Conservation (phyloP, 2,329 filamentous ascomycete species). For the Ophiostoma ulmi region DNA sequence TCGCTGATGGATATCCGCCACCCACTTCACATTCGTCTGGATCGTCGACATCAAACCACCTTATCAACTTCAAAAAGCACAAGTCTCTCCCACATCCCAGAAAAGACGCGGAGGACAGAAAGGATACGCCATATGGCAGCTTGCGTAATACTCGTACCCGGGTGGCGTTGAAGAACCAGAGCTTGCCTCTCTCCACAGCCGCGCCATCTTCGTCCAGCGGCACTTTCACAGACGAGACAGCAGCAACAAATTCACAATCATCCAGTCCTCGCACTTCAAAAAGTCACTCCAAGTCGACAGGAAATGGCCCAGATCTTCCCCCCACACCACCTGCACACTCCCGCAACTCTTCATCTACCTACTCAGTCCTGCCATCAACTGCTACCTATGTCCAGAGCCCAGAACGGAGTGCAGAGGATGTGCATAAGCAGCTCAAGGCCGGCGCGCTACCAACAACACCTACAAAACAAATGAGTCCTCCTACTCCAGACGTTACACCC, state of each 20-base stretch:
- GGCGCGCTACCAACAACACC: constrained; percentile 50
- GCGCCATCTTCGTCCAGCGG: constrained; percentile 30
- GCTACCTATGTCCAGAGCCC: constrained; percentile 39
- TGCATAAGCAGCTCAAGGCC: constrained; percentile 32
- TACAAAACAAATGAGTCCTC: constrained; percentile 61
- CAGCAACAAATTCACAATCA: constrained; percentile 33
- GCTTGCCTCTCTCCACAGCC: constrained; percentile 24
- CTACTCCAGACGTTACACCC: constrained; percentile 71
- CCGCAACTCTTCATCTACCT: constrained; percentile 51
- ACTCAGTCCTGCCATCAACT: constrained; percentile 42
- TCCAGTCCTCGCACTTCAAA: constrained; percentile 40
- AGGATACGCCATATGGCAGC: constrained; percentile 26
- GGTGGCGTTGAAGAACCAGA: constrained; percentile 26
- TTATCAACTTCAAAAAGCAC: constrained; percentile 36
- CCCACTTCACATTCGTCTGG: constrained; percentile 13
- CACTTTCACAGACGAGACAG: constrained; percentile 22
- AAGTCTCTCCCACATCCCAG: constrained; percentile 39
- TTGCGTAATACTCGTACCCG: constrained; percentile 21
- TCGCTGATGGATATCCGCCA: constrained; percentile 14
- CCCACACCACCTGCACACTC: constrained; percentile 61
- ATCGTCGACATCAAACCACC: constrained; percentile 19
- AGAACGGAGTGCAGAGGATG: constrained; percentile 38
- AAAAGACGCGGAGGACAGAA: constrained; percentile 29
- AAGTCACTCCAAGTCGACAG: constrained; percentile 41
- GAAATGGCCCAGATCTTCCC: constrained; percentile 48